phyloP scores from a whole-genome alignment of 768 basidiomycete species.

The Pisolithus orientalis region DNA sequence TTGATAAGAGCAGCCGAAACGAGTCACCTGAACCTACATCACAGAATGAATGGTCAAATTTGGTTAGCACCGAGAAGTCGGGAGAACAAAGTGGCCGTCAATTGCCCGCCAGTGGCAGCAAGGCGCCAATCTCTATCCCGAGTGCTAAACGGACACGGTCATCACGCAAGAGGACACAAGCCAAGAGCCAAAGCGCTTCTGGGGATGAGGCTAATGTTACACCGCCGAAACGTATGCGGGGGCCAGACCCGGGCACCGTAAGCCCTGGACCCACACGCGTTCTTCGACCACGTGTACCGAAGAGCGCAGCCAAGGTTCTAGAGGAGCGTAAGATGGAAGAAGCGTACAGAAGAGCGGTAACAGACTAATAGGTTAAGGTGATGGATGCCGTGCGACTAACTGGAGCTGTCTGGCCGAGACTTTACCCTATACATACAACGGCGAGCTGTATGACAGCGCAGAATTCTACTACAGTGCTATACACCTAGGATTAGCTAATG shows the following conservation, averaged over 20 bases:
- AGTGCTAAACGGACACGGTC: conserved; percentile 8
- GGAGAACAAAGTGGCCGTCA: background rate
- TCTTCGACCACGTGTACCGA: conserved; percentile 53
- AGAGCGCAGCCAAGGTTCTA: conserved; percentile 42
- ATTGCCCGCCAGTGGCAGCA: conserved; percentile 2
- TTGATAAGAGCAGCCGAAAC: conserved; percentile 19
- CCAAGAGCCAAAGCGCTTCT: conserved; percentile 19
- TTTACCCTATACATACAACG: too few relatives aligned
- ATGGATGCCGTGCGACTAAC: background rate
- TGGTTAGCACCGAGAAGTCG: conserved; percentile 2
- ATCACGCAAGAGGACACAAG: conserved; percentile 21
- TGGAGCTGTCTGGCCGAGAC: too few relatives aligned
- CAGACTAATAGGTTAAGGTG: background rate
- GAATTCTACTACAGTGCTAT: too few relatives aligned
- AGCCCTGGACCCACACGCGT: conserved; percentile 37
- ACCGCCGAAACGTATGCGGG: conserved; percentile 30
- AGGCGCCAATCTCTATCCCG: conserved; percentile 5
- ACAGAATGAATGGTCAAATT: background rate
- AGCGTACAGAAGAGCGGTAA: conserved; percentile 41
- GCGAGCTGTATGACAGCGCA: too few relatives aligned
- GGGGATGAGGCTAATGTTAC: conserved; percentile 16
- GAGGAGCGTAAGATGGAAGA: conserved; percentile 47
- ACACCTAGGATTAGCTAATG: background rate
- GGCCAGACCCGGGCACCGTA: conserved; percentile 8
- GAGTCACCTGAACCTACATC: background rate